Conservation (phyloP, 352 stramenopile species). For the Globisporangium acanthophoron region DNA sequence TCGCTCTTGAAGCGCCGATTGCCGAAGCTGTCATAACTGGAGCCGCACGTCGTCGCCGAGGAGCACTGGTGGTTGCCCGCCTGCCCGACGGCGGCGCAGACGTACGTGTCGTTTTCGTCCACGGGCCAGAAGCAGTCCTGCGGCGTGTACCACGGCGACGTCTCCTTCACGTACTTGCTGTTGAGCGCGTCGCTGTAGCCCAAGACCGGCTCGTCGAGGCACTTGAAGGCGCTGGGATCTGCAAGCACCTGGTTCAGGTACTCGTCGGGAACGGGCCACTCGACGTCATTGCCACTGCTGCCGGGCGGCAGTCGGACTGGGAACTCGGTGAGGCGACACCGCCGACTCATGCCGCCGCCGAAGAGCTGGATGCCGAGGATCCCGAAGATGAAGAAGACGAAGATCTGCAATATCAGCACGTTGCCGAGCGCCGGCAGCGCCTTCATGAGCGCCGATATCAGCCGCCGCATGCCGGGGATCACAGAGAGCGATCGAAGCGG, state of each 20-base stretch:
- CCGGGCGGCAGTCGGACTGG: constrained; percentile 42
- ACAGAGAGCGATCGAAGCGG: constrained; percentile 86
- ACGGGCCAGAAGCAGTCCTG: constrained; percentile 92
- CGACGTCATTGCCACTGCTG: constrained; percentile 1
- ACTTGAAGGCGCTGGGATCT: constrained; percentile 32
- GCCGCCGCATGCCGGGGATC: constrained; percentile 69
- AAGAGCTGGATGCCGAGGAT: constrained; percentile 90
- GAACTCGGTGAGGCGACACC: constrained; percentile 75
- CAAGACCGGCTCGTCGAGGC: constrained; percentile 27
- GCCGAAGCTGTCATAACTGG: constrained; percentile 64
- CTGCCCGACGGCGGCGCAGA: constrained; percentile 53
- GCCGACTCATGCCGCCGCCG: constrained; percentile 66
- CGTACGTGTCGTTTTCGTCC: constrained; percentile 61
- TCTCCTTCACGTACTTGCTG: constrained; percentile 48
- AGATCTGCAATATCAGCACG: constrained; percentile 87
- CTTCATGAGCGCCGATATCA: constrained; percentile 84
- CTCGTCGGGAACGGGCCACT: constrained; percentile 46
- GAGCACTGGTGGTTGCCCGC: constrained; percentile 51
- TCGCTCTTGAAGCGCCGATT: constrained; percentile 53
- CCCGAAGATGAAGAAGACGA: constrained; percentile 90
- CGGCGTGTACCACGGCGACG: constrained; percentile 51
- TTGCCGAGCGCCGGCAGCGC: constrained; percentile 83
- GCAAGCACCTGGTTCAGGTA: constrained; percentile 41
- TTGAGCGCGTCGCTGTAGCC: constrained; percentile 44
- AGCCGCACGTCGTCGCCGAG: constrained; percentile 37